A percentile compares a stretch with the other conserved stretches of the same genome.
These are phyloP conservation scores for Naumovozyma baii DNA, from an alignment of 805 yeast genomes.

Conservation along the genomic window DNA sequence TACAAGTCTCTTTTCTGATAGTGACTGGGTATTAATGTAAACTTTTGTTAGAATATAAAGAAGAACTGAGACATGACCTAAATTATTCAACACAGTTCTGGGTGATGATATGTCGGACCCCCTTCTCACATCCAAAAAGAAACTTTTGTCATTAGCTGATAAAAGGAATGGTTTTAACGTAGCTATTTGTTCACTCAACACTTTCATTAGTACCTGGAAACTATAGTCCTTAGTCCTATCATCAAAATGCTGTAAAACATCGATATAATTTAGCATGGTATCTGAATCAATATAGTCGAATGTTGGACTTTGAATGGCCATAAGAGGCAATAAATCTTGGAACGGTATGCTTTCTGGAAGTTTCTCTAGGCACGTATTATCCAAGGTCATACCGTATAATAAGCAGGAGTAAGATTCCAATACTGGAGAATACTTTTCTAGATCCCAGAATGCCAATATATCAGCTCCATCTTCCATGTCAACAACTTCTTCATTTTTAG, in stretches of 20 bases:
- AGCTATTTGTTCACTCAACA: slow-evolving; percentile 27
- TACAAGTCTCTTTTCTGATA: slow-evolving; percentile 37
- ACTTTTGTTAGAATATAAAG: slow-evolving; percentile 47
- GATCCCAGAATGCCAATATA: slow-evolving; percentile 43
- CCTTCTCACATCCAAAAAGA: slow-evolving; percentile 18
- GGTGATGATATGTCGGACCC: slow-evolving; percentile 8
- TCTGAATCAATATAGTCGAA: slow-evolving; percentile 51
- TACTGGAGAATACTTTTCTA: slow-evolving; percentile 36
- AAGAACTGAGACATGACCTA: slow-evolving; percentile 34
- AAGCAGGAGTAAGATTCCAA: slow-evolving; percentile 44
- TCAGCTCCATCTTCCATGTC: slow-evolving; percentile 34
- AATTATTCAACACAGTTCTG: slow-evolving; percentile 14
- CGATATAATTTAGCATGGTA: slow-evolving; percentile 43
- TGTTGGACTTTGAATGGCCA: slow-evolving; percentile 46
- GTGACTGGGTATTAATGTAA: slow-evolving; percentile 43
- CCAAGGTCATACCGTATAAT: slow-evolving; percentile 41
- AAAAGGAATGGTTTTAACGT: slow-evolving; percentile 22
- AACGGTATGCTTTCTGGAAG: slow-evolving; percentile 31
- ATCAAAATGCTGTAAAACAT: slow-evolving; percentile 47
- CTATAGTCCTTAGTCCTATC: slow-evolving; percentile 45
- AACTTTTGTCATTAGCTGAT: slow-evolving; percentile 15
- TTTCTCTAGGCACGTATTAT: slow-evolving; percentile 39
- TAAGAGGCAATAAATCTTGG: slow-evolving; percentile 39
- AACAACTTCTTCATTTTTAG: slow-evolving; percentile 34
- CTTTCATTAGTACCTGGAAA: slow-evolving; percentile 29